Evolutionary conservation across 805 yeast genomes (phyloP).

Genomic region (Yamadazyma ubonensis): DNA sequence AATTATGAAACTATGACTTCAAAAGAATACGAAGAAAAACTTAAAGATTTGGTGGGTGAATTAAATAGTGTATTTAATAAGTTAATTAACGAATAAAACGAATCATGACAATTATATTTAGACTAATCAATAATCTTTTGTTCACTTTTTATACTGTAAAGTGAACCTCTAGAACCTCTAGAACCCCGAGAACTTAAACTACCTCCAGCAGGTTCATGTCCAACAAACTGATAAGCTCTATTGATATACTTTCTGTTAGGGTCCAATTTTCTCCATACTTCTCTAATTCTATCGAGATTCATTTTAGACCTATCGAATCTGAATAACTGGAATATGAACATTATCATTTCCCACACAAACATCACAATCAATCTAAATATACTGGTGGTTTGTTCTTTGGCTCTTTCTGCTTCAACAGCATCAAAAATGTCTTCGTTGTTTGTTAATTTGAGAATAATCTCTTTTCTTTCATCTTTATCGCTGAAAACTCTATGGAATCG

Average conservation of each 20-base stretch:
- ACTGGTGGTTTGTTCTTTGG: slow-evolving; percentile 7
- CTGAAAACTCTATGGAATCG: slow-evolving; percentile 32
- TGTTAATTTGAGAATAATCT: slow-evolving; percentile 27
- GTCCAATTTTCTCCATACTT: slow-evolving; percentile 39
- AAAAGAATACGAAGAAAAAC: slow-evolving; percentile 16
- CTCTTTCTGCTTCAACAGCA: slow-evolving; percentile 6
- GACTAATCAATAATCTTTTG: too few relatives aligned
- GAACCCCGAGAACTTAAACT: not conserved
- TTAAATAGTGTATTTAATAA: slow-evolving; percentile 2
- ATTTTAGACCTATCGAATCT: slow-evolving; percentile 40
- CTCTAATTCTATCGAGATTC: slow-evolving; percentile 43
- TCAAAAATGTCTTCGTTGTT: slow-evolving; percentile 17
- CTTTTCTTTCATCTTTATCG: slow-evolving; percentile 27
- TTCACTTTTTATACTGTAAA: not conserved
- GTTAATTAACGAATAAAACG: not conserved
- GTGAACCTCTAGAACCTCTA: slow-evolving; percentile 4
- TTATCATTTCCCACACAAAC: slow-evolving; percentile 33
- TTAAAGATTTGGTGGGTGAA: slow-evolving; percentile 16
- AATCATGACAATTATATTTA: not conserved
- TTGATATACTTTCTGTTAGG: slow-evolving; percentile 39
- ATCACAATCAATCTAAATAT: slow-evolving; percentile 25
- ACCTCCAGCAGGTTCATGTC: slow-evolving; percentile 12
- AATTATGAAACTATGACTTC: not conserved
- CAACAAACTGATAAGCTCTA: slow-evolving; percentile 34
- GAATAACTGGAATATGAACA: slow-evolving; percentile 32